Evolutionary conservation across 345 rosid species (phyloP), one percentile per base, ranked within the genome.

Genomic region (Leavenworthia alabamica): DNA sequence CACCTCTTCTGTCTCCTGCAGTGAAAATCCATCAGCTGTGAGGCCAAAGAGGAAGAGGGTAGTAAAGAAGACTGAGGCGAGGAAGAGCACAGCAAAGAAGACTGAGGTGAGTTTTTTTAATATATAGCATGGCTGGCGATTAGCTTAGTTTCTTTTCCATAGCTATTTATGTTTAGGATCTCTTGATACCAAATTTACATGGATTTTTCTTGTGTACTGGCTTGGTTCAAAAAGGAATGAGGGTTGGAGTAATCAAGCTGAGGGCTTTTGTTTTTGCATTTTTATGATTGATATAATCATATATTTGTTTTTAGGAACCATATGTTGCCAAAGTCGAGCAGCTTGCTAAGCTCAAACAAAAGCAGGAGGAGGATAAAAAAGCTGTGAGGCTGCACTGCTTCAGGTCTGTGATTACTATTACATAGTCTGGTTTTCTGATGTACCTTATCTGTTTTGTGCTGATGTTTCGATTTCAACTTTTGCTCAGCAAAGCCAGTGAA

Each of bases 351-450:
- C 74, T 93, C 62, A 93, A 87, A 75, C 77, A 77, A 68, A 82
- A 77, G 81, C 97, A 93, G 77, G 90, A 85, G 51, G 83, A 89
- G 74, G 92, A 85, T 66, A 89, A 75, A 77, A 80, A 77, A 49
- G 37, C 69, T 35, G 85, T 81, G 24, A 69, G 51, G 69, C 80
- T 93, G 65, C 92, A 93, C 75, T 80, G 87, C 20, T 75, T 86
- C 62, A 85, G 60, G 97, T 86, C 60, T 75, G 83, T 78, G 41
- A 58, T 53, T 11, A 20, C 26, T 41, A 24, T 13, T 41, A 20
- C 46, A 29, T 44, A 35, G 44, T 60, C 31, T 65, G 13, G 22
- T 52, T 39, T 73, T 14, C 53, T 66, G 9, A 46, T 73, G 35
- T 59, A 27, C 29, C 52, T 52, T 52, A 1, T 14, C 33, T 19